Base-by-base conservation (phyloP, 495 filamentous ascomycete species). In the Penicillium simplicissimum region DNA sequence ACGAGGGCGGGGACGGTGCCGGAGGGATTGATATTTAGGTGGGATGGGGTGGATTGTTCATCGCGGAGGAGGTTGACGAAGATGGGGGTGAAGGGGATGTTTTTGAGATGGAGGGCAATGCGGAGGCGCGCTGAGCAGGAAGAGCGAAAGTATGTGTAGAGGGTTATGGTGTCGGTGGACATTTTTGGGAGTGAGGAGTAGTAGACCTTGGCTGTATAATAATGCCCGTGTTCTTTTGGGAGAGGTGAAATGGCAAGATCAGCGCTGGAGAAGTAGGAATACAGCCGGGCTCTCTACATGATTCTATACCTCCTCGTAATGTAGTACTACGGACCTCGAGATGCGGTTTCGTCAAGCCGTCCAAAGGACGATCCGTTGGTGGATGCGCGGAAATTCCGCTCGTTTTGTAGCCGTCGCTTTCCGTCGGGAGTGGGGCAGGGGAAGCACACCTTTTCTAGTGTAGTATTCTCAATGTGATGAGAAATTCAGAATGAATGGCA, bases 131-230 rank as follows among this genome's bases (percentile, higher is more conserved):
- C 81, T n/a, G 81, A 78, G 72, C 80, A 84, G 52, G 81, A 83
- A 48, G 81, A 84, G 51, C 81, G 79, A 66, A 81, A 84, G 72
- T 82, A 85, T 54, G 77, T 83, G 73, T 84, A 71, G 23, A 85
- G 78, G 0, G 69, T 78, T 48, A 80, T 63, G 61, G 37, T 55
- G 57, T 62, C 58, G 45, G 69, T 6, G 45, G 69, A 8, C 71
- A 73, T 75, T 58, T 58, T 66, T 67, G 65, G 35, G 28, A 28
- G 17, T 17, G n/a, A 36, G 15, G n/a, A n/a, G n/a, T n/a, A n/a
- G n/a, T n/a, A n/a, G n/a, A n/a, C n/a, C n/a, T n/a, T n/a, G n/a
- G n/a, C n/a, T n/a, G n/a, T n/a, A n/a, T n/a, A n/a, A n/a, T n/a
- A 28, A 33, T 4, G 34, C 21, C 25, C 25, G 25, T 28, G 25